These are phyloP conservation scores for Pseudotsuga menziesii DNA, from an alignment of 75 land plant species.

Conservation along the genomic window DNA sequence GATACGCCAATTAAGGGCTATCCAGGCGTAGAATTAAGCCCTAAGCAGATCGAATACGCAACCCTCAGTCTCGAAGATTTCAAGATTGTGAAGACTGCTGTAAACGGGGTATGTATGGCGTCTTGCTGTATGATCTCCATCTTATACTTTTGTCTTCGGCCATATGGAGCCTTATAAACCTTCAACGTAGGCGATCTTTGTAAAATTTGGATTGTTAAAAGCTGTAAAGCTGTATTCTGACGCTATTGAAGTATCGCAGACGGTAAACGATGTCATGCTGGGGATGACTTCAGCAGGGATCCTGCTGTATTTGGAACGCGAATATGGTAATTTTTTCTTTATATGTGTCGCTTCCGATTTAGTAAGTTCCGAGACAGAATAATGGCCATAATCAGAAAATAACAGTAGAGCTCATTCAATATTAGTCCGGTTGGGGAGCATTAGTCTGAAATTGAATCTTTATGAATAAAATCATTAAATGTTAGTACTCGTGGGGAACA, in stretches of 20 bases:
- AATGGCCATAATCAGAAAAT: too few species aligned
- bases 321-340: slow-evolving; percentile 19
- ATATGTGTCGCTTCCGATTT: background rate
- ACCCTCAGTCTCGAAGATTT: too few species aligned
- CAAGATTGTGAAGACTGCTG: too few species aligned
- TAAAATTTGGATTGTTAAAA: too few species aligned
- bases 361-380: too few species aligned
- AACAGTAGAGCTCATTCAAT: background rate
- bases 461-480: background rate
- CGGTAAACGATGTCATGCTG: slow-evolving; percentile 89
- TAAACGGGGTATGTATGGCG: too few species aligned
- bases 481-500: background rate
- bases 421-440: background rate
- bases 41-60: too few species aligned
- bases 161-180: background rate
- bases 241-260: slow-evolving; percentile 36
- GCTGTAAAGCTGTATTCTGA: background rate
- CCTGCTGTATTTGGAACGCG: slow-evolving; percentile 46
- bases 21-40: too few species aligned
- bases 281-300: slow-evolving; percentile 71
- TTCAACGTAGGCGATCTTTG: background rate
- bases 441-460: background rate
- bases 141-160: background rate
- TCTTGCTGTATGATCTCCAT: too few species aligned
- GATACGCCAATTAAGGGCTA: too few species aligned